Evolutionary conservation across 306 rosid genomes (phyloP), one percentile per base, ranked within the genome.

Genomic region (Biancaea sappan): DNA sequence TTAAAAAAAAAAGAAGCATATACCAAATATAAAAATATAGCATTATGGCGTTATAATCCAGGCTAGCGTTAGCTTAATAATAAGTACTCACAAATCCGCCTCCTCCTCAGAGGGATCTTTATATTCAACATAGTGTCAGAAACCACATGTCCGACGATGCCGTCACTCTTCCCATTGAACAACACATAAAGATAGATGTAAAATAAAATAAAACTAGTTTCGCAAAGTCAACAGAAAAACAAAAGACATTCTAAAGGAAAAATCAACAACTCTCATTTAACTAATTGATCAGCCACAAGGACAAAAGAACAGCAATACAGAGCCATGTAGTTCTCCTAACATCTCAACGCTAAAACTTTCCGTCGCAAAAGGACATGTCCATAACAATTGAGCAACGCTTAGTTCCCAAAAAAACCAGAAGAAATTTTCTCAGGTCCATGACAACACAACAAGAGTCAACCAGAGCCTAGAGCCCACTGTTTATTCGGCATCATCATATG

Each of bases 401-500:
- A 38, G 79, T 74, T 28, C 86, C 80, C 16, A 61, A 11, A 51
- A 80, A 72, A 66, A 34, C 12, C 52, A 51, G 56, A 19, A 14
- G 80, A 79, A 80, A 87, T 66, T 66, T 84, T 81, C 74, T 67
- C 77, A 37, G 71, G 82, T 86, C 81, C 85, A 70, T 75, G 66
- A 51, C 78, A 73, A 80, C 79, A 84, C 64, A 62, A 76, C 86
- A 76, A 76, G 47, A 71, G 82, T 68, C 80, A 75, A 75, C 66
- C 69, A 83, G 78, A 75, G 69, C 81, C 80, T 72, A 64, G 44
- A 73, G 67, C 85, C 80, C 84, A 77, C 75, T 63, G 88, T 81
- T 88, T 86, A 81, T 91, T 87, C 81, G 70, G 73, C 87, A 79
- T 80, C 76, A 69, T 75, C 74, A 79, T 87, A 86, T 89, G 85